Conservation (phyloP, 495 filamentous ascomycete species). For the Talaromyces proteolyticus region DNA sequence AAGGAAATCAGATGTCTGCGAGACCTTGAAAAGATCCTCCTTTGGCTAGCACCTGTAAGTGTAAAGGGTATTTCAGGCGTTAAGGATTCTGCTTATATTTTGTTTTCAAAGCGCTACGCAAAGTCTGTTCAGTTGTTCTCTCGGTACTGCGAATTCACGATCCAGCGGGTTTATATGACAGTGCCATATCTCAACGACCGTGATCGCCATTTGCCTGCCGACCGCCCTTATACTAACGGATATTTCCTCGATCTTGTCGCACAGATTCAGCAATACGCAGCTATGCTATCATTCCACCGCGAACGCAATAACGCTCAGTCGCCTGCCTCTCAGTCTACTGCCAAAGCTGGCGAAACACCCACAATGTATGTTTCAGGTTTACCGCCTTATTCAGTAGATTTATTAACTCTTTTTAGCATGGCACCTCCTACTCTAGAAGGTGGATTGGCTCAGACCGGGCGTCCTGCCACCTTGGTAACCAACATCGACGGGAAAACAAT, state of each 20-base stretch:
- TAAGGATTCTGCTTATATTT: slow-evolving; percentile 62
- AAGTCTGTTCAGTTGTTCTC: slow-evolving; percentile 63
- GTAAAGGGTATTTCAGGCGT: slow-evolving; percentile 34
- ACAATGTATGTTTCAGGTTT: slow-evolving; percentile 28
- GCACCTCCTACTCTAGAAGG: slow-evolving; percentile 69
- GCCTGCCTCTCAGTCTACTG: slow-evolving; percentile 12
- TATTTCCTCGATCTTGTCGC: slow-evolving; percentile 93
- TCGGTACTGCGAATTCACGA: slow-evolving; percentile 79
- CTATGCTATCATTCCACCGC: slow-evolving; percentile 48
- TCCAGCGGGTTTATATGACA: slow-evolving; percentile 78
- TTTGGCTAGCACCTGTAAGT: slow-evolving; percentile 88
- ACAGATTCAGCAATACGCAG: slow-evolving; percentile 72
- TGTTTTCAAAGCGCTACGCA: slow-evolving; percentile 65
- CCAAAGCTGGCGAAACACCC: slow-evolving; percentile 20
- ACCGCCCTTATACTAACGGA: slow-evolving; percentile 82
- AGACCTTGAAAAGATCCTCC: slow-evolving; percentile 83
- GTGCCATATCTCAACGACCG: slow-evolving; percentile 72
- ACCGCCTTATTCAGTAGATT: not conserved
- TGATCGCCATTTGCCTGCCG: slow-evolving; percentile 73
- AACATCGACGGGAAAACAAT: slow-evolving; percentile 71
- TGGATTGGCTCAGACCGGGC: slow-evolving; percentile 70
- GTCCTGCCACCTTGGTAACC: slow-evolving; percentile 71
- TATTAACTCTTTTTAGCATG: slow-evolving; percentile 32
- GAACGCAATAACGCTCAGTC: slow-evolving; percentile 23
- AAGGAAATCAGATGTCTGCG: slow-evolving; percentile 80